Base-by-base conservation (phyloP, 2,329 filamentous ascomycete genomes). In the Cytospora piceae region DNA sequence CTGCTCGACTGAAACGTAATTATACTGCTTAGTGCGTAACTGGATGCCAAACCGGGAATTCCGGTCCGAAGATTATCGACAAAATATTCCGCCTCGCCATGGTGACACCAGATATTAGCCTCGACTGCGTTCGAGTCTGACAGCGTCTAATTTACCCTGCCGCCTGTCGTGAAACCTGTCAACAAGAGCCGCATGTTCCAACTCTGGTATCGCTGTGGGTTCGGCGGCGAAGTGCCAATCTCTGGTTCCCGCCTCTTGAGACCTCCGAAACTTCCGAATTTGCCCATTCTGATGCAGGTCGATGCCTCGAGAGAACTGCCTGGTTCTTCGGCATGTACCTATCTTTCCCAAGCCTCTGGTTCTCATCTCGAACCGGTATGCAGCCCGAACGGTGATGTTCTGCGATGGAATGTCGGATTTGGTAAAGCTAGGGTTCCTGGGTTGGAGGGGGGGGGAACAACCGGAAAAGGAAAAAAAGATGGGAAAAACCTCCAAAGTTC, bases 121-220 rank as follows among this genome's bases (percentile, higher is more conserved):
- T 51, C 52, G 46, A 32, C 29, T 29, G 37, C 37, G 15, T 57
- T 57, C 39, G 22, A 20, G 31, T 39, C 53, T 63, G 17, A 29
- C 53, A 52, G 42, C 53, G 42, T 53, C 49, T 39, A 63, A 49
- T 49, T 49, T 22, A 24, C 46, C n/a, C n/a, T 20, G 53, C 61
- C 61, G 61, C 56, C 61, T 63, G 61, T 32, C 51, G 61, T 63
- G 61, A 46, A 63, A 63, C 61, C 53, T 57, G 61, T 57, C 39
- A 57, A 55, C 29, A 42, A 37, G 32, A 51, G 42, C 37, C 53
- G 22, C 61, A 63, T 57, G 34, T 37, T 15, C 34, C 34, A 37
- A 37, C 34, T 37, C 34, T 14, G 34, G 34, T 37, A 9, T 15
- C 12, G 34, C 34, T 15, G 34, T 37, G 34, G 34, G 34, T 37